A percentile compares a stretch with the other conserved stretches of the same genome.
Evolutionary conservation across 805 yeast species (phyloP).

Genomic region (Candida namnaoensis): DNA sequence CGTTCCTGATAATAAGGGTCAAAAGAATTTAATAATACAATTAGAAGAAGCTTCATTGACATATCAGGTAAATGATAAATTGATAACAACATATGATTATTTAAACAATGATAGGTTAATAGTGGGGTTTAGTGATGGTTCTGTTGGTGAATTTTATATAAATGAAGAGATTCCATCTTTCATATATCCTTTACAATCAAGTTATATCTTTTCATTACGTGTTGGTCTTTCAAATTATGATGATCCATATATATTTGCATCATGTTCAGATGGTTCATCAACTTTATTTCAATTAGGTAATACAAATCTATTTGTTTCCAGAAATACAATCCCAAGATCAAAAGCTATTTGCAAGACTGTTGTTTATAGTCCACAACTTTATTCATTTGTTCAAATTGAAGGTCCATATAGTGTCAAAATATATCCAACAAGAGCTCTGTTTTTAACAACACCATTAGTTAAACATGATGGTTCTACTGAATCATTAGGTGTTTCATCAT

Average conservation of each 20-base stretch:
- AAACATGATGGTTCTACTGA: conserved; percentile 32
- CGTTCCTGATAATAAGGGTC: conserved; percentile 13
- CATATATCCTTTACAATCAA: conserved; percentile 27
- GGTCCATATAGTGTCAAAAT: conserved; percentile 28
- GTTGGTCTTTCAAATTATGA: conserved; percentile 27
- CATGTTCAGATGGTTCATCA: conserved; percentile 34
- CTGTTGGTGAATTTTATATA: conserved; percentile 46
- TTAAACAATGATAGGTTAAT: conserved; percentile 32
- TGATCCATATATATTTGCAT: conserved; percentile 21
- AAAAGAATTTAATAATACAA: conserved; percentile 8
- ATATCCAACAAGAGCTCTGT: conserved; percentile 26
- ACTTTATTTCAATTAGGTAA: conserved; percentile 26
- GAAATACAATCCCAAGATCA: conserved; percentile 19
- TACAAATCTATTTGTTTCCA: conserved; percentile 16
- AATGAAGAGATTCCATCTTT: conserved; percentile 25
- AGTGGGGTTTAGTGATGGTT: conserved; percentile 54
- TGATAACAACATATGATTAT: conserved; percentile 41
- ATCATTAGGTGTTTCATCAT: conserved; percentile 27
- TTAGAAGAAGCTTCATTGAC: conserved; percentile 17
- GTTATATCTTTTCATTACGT: conserved; percentile 25
- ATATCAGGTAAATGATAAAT: conserved; percentile 15
- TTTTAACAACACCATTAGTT: conserved; percentile 23
- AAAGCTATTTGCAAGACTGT: conserved; percentile 22
- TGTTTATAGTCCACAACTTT: conserved; percentile 22
- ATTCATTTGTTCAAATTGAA: conserved; percentile 31